Conservation (phyloP, 2,329 filamentous ascomycete species). For the Exophiala xenobiotica region DNA sequence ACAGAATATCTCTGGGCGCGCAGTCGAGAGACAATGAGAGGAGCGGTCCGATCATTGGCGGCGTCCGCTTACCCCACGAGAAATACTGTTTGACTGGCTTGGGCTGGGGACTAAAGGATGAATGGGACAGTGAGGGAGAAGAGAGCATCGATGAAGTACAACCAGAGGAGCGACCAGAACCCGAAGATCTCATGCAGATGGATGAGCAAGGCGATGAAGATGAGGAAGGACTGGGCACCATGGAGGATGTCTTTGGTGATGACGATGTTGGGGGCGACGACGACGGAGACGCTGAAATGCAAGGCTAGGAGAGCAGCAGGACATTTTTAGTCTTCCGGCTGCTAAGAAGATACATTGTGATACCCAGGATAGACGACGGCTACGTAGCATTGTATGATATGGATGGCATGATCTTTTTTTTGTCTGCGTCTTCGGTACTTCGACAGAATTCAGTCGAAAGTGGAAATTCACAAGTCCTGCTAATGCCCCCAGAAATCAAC, state of each 20-base stretch:
- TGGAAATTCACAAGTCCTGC: no score
- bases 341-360: neutral
- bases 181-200: constrained; percentile 29
- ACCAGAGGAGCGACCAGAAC: constrained; percentile 23
- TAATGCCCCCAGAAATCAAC: no score
- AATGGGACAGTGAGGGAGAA: constrained; percentile 58
- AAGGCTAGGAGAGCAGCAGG: constrained; percentile 3
- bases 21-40: constrained; percentile 29
- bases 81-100: constrained; percentile 60
- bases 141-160: constrained; percentile 37
- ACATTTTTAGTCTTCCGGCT: neutral
- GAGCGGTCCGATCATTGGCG: constrained; percentile 45
- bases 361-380: constrained; percentile 2
- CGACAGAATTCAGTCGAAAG: neutral
- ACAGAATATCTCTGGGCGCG: constrained; percentile 56
- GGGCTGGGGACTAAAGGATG: constrained; percentile 57
- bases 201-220: constrained; percentile 33
- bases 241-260: constrained; percentile 36
- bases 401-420: neutral
- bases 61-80: constrained; percentile 61
- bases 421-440: neutral
- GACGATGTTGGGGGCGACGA: constrained; percentile 37
- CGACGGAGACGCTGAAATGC: constrained; percentile 46
- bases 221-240: constrained; percentile 31
- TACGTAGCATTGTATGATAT: constrained; percentile 1